phyloP scores from a whole-genome alignment of 345 rosid genomes.

The Barbarea vulgaris region DNA sequence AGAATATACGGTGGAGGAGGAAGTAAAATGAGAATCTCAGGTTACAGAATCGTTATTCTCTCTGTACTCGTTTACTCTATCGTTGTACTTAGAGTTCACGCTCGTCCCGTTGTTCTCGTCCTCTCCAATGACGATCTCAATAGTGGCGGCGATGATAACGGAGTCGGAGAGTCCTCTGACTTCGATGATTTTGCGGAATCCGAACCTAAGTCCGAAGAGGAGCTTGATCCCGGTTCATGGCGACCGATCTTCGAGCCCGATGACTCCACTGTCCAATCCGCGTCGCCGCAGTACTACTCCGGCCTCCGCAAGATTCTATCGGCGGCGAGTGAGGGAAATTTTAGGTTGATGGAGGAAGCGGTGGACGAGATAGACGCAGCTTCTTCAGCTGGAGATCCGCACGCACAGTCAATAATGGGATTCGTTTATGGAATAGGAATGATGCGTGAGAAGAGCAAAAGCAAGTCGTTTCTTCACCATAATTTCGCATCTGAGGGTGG shows the following conservation, averaged over 20 bases:
- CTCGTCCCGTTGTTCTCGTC: constrained; percentile 71
- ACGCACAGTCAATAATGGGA: constrained; percentile 75
- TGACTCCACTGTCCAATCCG: constrained; percentile 33
- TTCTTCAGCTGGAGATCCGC: constrained; percentile 65
- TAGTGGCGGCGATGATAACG: constrained; percentile 57
- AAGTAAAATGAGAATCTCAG: constrained; percentile 34
- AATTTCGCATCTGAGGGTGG: constrained; percentile 73
- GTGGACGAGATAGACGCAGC: constrained; percentile 62
- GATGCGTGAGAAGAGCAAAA: constrained; percentile 71
- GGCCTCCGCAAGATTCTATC: constrained; percentile 59
- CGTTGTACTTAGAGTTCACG: constrained; percentile 44
- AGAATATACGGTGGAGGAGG: constrained; percentile 5
- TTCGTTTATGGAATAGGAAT: constrained; percentile 71
- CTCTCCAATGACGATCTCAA: constrained; percentile 89
- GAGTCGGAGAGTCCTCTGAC: constrained; percentile 43
- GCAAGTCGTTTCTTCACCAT: constrained; percentile 78
- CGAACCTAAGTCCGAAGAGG: constrained; percentile 66
- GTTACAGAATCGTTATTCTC: constrained; percentile 25
- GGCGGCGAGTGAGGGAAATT: constrained; percentile 59
- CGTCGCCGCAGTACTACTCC: constrained; percentile 53
- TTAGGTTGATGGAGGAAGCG: constrained; percentile 70
- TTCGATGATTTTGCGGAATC: constrained; percentile 85
- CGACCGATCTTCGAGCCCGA: constrained; percentile 89
- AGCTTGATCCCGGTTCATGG: constrained; percentile 96
- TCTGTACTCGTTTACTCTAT: constrained; percentile 44